These are phyloP conservation scores for Letharia lupina DNA, from an alignment of 495 filamentous ascomycete genomes.

Conservation along the genomic window DNA sequence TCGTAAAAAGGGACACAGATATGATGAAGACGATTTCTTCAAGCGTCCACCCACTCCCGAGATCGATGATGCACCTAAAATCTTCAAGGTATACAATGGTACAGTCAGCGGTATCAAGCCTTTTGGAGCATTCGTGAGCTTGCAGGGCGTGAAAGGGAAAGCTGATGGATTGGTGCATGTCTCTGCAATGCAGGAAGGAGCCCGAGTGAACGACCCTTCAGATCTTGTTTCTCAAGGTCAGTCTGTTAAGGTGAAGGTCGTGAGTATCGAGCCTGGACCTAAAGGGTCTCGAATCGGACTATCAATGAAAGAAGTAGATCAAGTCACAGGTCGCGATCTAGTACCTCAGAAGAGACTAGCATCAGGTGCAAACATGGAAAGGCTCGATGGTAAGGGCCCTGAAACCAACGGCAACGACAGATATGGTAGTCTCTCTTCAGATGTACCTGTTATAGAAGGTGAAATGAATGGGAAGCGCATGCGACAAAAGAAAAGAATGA, in stretches of 20 bases:
- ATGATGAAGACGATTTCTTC: conserved; percentile 56
- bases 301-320: conserved; percentile 96
- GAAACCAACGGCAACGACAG: conserved; percentile 33
- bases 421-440: conserved; percentile 50
- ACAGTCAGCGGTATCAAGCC: conserved; percentile 86
- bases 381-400: conserved; percentile 49
- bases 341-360: conserved; percentile 72
- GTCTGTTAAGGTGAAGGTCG: conserved; percentile 84
- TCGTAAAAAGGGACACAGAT: conserved; percentile 31
- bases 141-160: conserved; percentile 78
- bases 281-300: conserved; percentile 63
- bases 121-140: conserved; percentile 91
- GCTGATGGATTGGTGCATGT: conserved; percentile 92
- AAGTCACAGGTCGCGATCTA: conserved; percentile 77
- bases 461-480: conserved; percentile 46
- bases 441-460: conserved; percentile 58
- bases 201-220: conserved; percentile 82
- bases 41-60: conserved; percentile 66
- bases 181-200: conserved; percentile 84
- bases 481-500: conserved; percentile 77
- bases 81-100: conserved; percentile 87
- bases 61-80: conserved; percentile 67
- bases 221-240: conserved; percentile 77
- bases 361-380: conserved; percentile 87
- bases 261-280: conserved; percentile 57